phyloP scores from a whole-genome alignment of 2,329 filamentous ascomycete species.

The Fusarium sp. region DNA sequence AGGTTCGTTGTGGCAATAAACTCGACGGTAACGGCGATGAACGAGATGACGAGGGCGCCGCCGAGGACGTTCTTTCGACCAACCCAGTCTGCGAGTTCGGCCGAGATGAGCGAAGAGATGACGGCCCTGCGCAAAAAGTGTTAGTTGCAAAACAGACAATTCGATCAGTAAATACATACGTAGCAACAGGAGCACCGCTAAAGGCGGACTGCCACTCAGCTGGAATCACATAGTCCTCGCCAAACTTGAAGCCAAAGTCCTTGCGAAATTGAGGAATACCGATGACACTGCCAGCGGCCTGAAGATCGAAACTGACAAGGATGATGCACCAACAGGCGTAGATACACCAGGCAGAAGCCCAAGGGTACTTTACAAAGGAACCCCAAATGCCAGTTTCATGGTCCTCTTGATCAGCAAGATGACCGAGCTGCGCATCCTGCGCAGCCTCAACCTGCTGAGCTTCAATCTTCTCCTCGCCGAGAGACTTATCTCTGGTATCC shows the following conservation, averaged over 20 bases:
- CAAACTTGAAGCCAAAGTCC: slow-evolving; percentile 28
- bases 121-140: not conserved
- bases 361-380: slow-evolving; percentile 15
- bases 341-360: slow-evolving; percentile 30
- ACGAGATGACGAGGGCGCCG: not conserved
- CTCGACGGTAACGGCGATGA: slow-evolving; percentile 13
- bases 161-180: slow-evolving; percentile 14
- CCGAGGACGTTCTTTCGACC: slow-evolving; percentile 19
- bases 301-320: slow-evolving; percentile 34
- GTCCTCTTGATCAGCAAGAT: slow-evolving; percentile 25
- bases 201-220: slow-evolving; percentile 34
- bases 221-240: slow-evolving; percentile 21
- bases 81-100: slow-evolving; percentile 23
- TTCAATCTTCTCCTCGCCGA: not conserved
- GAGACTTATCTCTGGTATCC: not conserved
- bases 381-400: slow-evolving; percentile 21
- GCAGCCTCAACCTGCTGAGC: slow-evolving; percentile 15
- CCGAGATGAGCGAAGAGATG: slow-evolving; percentile 15
- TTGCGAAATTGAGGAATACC: slow-evolving; percentile 34
- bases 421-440: slow-evolving; percentile 10
- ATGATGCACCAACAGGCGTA: slow-evolving; percentile 32
- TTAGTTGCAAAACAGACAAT: not conserved
- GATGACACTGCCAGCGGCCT: slow-evolving; percentile 24
- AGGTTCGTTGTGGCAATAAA: slow-evolving; percentile 18
- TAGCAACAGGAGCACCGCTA: slow-evolving; percentile 28